Conservation (phyloP, 805 yeast genomes). For the Metschnikowia noctiluminum region DNA sequence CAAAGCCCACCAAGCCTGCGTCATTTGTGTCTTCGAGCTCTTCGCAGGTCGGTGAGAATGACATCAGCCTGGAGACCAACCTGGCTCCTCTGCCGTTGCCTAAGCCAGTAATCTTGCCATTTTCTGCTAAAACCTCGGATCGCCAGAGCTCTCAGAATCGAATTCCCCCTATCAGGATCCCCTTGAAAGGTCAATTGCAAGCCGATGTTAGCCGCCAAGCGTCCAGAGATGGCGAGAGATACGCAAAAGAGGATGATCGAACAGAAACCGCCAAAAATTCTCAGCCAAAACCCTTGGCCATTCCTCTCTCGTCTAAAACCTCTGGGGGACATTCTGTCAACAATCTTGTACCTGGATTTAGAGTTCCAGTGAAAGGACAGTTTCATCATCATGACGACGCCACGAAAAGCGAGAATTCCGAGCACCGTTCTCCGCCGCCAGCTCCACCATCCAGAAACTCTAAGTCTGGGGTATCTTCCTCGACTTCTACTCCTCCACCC, state of each 20-base stretch:
- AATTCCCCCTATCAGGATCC: slow-evolving; percentile 1
- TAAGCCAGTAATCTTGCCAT: neutral
- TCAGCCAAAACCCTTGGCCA: no score
- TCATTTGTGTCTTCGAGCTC: neutral
- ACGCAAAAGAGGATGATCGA: no score
- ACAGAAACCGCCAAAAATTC: no score
- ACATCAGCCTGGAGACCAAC: no score
- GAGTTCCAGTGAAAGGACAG: no score
- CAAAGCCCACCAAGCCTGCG: slow-evolving; percentile 12
- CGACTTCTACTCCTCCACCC: slow-evolving; percentile 20
- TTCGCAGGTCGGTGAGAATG: no score
- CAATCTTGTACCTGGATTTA: no score
- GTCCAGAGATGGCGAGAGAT: no score
- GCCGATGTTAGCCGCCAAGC: neutral
- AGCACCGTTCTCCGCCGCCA: slow-evolving; percentile 29
- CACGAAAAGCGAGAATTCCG: slow-evolving; percentile 6
- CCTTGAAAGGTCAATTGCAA: neutral
- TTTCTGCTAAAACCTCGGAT: neutral
- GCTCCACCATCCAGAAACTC: slow-evolving; percentile 19
- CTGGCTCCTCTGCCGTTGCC: neutral
- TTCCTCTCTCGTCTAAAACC: no score
- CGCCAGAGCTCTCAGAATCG: neutral
- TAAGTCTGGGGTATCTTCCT: slow-evolving; percentile 6
- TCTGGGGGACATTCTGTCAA: no score
- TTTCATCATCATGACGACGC: neutral